Evolutionary conservation across 495 filamentous ascomycete species (phyloP).

Genomic region (Collariella sp.): DNA sequence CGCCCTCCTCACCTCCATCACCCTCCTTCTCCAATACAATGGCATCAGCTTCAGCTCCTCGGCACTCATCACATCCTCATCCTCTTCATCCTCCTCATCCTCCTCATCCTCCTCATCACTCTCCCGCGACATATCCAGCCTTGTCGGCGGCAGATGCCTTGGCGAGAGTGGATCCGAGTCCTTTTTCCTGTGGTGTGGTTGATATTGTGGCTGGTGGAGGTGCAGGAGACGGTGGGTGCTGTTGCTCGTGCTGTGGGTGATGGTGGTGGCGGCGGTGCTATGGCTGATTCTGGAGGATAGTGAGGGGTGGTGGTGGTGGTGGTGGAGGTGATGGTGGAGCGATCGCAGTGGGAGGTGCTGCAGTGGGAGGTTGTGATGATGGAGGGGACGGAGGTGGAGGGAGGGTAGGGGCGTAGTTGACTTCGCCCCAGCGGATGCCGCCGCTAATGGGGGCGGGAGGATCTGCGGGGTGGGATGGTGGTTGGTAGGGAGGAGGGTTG

Average conservation of each 20-base stretch:
- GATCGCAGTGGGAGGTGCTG: not conserved
- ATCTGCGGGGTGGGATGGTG: not conserved
- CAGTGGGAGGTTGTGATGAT: not conserved
- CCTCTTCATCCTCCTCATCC: not conserved
- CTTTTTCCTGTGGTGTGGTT: not conserved
- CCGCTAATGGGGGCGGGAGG: not conserved
- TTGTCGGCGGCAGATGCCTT: not conserved
- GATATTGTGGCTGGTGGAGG: too few relatives aligned
- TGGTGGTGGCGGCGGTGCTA: not conserved
- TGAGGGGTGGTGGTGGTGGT: not conserved
- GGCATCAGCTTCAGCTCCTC: conserved; percentile 22
- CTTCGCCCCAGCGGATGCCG: conserved; percentile 3
- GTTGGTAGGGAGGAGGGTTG: not conserved
- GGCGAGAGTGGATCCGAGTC: not conserved
- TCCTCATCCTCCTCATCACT: not conserved
- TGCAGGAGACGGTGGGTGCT: too few relatives aligned
- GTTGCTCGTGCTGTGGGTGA: not conserved
- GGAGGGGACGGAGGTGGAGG: not conserved
- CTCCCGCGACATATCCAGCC: not conserved
- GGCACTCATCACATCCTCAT: conserved; percentile 5
- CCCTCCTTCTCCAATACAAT: conserved; percentile 7
- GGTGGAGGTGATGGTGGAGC: not conserved
- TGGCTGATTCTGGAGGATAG: not conserved
- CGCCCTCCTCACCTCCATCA: not conserved
- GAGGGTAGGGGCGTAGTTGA: not conserved